Evolutionary conservation across 805 yeast genomes (phyloP), one percentile per base, ranked within the genome.

Genomic region (Jamesozyma jinghongensis): DNA sequence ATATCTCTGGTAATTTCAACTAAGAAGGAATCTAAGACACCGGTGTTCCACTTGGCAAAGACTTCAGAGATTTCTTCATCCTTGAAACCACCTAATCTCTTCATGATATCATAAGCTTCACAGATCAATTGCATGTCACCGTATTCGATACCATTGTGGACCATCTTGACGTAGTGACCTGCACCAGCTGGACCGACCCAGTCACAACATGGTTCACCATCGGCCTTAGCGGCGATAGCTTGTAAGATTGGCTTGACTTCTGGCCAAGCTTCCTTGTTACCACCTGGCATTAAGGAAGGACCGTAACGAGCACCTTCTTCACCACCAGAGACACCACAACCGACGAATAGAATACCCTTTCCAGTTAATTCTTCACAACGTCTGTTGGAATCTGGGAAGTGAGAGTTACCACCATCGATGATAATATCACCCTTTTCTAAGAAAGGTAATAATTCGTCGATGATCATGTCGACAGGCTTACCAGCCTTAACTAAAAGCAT

Each of bases 101-200:
- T 90, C 81, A 90, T 73, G 65, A 90, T 73, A 68, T 88, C 96
- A 71, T 90, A 90, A 52, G 97, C 96, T 75, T 90, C 98, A 69
- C 92, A 81, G 66, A 90, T 90, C 75, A 90, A 77, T 74, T 90
- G 98, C 98, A 90, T 90, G 71, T 90, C 98, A 77, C 97, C 98
- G 69, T 90, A 90, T 74, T 90, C 98, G 57, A 90, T 90, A 84
- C 98, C 98, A 68, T 90, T 90, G 78, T 90, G 98, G 51, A 92
- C 97, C 98, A 92, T 92, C 76, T 90, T 90, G 65, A 90, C 97
- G 71, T 82, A 90, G 71, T 90, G 98, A 61, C 98, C 98, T 38
- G 97, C 79, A 70, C 98, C 98, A 46, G 95, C 95, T 57, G 90
- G 95, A 60, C 98, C 98, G 58, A 90, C 97, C 98, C 98, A 90